These are phyloP conservation scores for Phialophora chinensis DNA, from an alignment of 2,329 filamentous ascomycete species.

Conservation along the genomic window DNA sequence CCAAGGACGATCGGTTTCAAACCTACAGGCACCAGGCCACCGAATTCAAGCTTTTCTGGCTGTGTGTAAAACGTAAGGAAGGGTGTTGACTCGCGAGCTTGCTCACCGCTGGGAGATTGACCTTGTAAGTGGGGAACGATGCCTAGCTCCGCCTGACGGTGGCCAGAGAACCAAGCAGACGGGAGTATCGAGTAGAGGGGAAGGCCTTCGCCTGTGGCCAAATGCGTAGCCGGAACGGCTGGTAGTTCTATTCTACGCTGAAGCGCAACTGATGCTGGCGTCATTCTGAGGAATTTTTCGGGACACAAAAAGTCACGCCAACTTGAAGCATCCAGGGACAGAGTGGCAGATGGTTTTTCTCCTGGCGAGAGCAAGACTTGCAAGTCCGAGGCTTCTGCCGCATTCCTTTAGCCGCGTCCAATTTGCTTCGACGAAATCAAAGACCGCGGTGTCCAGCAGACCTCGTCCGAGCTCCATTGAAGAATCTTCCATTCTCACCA, in stretches of 20 bases:
- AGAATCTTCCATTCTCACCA: constrained; percentile 13
- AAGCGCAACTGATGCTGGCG: background rate
- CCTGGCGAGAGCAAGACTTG: constrained; percentile 19
- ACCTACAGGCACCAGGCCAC: constrained; percentile 10
- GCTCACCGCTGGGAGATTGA: background rate
- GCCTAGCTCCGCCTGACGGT: constrained; percentile 11
- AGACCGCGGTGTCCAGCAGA: background rate
- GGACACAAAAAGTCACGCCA: background rate
- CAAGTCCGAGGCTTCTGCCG: constrained; percentile 9
- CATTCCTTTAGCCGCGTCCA: background rate
- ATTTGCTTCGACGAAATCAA: background rate
- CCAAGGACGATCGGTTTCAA: constrained; percentile 2
- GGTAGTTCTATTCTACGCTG: background rate
- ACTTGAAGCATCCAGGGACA: background rate
- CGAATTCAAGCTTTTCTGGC: background rate
- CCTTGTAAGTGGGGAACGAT: constrained; percentile 4
- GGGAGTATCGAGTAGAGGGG: background rate
- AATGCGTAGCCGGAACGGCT: background rate
- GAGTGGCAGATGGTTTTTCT: constrained; percentile 19
- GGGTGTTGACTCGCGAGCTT: background rate
- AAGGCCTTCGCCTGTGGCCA: background rate
- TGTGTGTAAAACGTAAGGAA: background rate
- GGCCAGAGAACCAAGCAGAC: background rate
- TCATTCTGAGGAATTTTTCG: constrained; percentile 12
- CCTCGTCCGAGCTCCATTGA: background rate